Evolutionary conservation across 352 stramenopile genomes (phyloP).

Genomic region (Phytophthora boehmeriae): DNA sequence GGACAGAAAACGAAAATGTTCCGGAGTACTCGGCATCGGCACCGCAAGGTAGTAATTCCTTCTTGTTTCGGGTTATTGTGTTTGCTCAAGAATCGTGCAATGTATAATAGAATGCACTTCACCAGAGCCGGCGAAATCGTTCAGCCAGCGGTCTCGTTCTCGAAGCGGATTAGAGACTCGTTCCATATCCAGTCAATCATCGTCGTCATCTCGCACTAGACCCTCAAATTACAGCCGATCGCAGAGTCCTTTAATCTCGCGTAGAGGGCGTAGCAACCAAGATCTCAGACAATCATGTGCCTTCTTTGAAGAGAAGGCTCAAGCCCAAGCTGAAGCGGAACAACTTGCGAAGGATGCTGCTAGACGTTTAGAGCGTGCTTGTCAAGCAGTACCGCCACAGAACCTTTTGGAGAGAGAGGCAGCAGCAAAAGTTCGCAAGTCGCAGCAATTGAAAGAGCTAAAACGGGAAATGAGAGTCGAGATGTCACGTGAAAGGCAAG

Average conservation of each 20-base stretch:
- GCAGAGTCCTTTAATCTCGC: constrained; percentile 23
- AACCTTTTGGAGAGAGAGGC: constrained; percentile 64
- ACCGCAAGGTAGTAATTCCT: constrained; percentile 14
- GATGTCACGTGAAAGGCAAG: constrained; percentile 40
- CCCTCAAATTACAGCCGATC: constrained; percentile 15
- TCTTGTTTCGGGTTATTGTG: background rate
- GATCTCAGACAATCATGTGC: constrained; percentile 43
- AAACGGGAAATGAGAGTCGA: constrained; percentile 46
- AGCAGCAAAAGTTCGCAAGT: constrained; percentile 41
- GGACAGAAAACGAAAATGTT: background rate
- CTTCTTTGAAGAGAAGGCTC: constrained; percentile 72
- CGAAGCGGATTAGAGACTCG: constrained; percentile 16
- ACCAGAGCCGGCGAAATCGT: constrained; percentile 5
- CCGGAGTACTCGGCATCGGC: constrained; percentile 1
- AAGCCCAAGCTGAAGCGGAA: constrained; percentile 41
- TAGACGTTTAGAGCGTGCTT: constrained; percentile 48
- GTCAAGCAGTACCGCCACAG: constrained; percentile 47
- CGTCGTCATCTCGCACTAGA: constrained; percentile 18
- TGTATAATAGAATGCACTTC: constrained; percentile 15
- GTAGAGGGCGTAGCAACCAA: constrained; percentile 19
- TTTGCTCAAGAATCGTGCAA: background rate
- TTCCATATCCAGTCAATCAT: constrained; percentile 3
- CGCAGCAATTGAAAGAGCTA: constrained; percentile 40
- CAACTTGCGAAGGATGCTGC: constrained; percentile 27
- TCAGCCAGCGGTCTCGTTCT: constrained; percentile 15